Evolutionary conservation across 441 rosid species (phyloP), one percentile per base, ranked within the genome.

Genomic region (Arabidopsis hybrid): DNA sequence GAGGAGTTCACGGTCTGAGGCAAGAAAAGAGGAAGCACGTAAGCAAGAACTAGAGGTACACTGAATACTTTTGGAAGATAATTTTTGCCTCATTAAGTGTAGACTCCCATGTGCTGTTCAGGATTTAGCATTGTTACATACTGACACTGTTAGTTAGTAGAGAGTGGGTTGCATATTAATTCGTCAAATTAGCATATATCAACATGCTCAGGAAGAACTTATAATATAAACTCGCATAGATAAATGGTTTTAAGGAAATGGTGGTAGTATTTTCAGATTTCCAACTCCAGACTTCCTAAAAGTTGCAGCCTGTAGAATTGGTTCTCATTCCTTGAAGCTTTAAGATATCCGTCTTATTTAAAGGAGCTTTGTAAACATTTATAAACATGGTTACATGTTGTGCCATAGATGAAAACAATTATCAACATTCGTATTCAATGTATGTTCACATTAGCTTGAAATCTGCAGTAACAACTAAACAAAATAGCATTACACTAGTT

Each of bases 1-100:
- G 46, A 86, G 98, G 78, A 91, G 90, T 86, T 85, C 99, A 8
- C 83, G 91, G 79, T 92, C 97, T 71, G 99, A 95, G 78, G 89
- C 97, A 63, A 87, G 86, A 71, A 95, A 90, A 79, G 98, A 95
- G 87, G 98, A 83, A 82, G 79, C 79, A 34, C 95, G 97, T 39
- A 82, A 65, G 73, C 86, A 85, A 81, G 93, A 91, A 58, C 43
- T 93, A 64, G 92, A 88, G 96, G 99, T 95, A 78, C 68, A 5
- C 17, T 39, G 21, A 35, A 61, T 29, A 13, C n/a, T 49, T 43
- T 35, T 56, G 55, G 43, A 34, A 31, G 26, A 61, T 40, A 38
- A 6, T 6, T 35, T 39, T 42, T 29, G 29, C 36, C 9, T 34
- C 35, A 9, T 8, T 29, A 36, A 40, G 35, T 60, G 12, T 72